Conservation (phyloP, 148 eudicot species). For the Fagopyrum esculentum region DNA sequence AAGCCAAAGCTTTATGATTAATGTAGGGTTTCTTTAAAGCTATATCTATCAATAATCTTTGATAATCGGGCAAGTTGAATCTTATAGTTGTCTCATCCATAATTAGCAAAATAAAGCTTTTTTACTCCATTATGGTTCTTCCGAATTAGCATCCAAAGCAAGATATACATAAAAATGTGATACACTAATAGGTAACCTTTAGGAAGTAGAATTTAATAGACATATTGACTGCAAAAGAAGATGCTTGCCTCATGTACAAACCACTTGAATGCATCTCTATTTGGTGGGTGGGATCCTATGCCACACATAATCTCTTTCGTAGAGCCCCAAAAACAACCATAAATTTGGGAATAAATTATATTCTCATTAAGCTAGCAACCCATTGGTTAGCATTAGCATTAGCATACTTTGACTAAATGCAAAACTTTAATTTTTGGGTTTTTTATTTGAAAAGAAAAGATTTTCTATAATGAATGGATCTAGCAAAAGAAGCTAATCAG, state of each 20-base stretch:
- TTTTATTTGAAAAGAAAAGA: not conserved
- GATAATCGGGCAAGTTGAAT: not conserved
- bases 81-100: not conserved
- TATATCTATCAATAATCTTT: not conserved
- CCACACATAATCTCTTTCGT: not conserved
- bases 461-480: not conserved
- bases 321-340: not conserved
- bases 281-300: slow-evolving; percentile 6
- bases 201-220: not conserved
- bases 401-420: slow-evolving; percentile 9
- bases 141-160: not conserved
- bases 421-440: not conserved
- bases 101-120: not conserved
- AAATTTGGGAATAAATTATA: not conserved
- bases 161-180: not conserved
- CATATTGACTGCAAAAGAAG: not conserved
- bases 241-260: not conserved
- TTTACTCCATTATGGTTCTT: not conserved
- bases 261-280: slow-evolving; percentile 2
- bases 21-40: too few relatives aligned
- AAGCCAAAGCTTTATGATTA: not conserved
- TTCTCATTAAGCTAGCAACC: not conserved
- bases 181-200: not conserved
- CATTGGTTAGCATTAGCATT: slow-evolving; percentile 7
- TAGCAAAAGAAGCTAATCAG: not conserved